These are phyloP conservation scores for Marasmius tenuissimus DNA, from an alignment of 1,284 basidiomycete genomes.

Conservation along the genomic window DNA sequence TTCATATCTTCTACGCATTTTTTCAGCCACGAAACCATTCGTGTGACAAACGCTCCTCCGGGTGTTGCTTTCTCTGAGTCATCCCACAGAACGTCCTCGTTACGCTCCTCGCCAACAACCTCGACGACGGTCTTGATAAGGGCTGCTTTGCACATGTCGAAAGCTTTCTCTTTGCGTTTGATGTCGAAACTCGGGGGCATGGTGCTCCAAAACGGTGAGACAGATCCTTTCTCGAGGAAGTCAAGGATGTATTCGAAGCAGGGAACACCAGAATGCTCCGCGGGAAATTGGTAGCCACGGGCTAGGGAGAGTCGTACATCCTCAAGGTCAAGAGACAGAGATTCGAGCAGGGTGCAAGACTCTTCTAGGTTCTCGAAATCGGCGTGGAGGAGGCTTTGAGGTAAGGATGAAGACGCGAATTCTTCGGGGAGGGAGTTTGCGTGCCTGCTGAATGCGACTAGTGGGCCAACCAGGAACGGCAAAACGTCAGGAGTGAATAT, in stretches of 20 bases:
- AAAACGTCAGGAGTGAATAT: slow-evolving; percentile 63
- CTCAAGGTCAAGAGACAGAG: slow-evolving; percentile 72
- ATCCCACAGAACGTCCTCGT: slow-evolving; percentile 73
- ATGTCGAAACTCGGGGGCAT: slow-evolving; percentile 41
- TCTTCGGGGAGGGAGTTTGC: slow-evolving; percentile 34
- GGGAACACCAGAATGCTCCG: slow-evolving; percentile 55
- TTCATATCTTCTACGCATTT: slow-evolving; percentile 42
- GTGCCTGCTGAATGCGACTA: slow-evolving; percentile 60
- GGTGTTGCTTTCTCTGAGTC: slow-evolving; percentile 53
- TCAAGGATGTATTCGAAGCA: slow-evolving; percentile 64
- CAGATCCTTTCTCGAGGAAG: slow-evolving; percentile 71
- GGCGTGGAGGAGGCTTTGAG: slow-evolving; percentile 51
- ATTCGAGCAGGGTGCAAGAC: slow-evolving; percentile 72
- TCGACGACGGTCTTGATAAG: slow-evolving; percentile 85
- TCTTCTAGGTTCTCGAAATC: slow-evolving; percentile 77
- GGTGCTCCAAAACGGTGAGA: slow-evolving; percentile 62
- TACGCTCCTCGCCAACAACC: slow-evolving; percentile 79
- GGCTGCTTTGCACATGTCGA: slow-evolving; percentile 82
- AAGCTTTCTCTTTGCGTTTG: slow-evolving; percentile 64
- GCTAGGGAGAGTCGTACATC: slow-evolving; percentile 70
- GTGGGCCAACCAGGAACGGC: slow-evolving; percentile 57
- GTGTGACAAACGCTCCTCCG: slow-evolving; percentile 71
- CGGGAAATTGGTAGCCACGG: slow-evolving; percentile 58
- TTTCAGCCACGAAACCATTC: slow-evolving; percentile 79
- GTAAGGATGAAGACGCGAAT: slow-evolving; percentile 45